Percentiles rank a stretch among this genome's conserved stretches.
Conservation (phyloP, 208 protist species). For the Novymonas esmeraldas region DNA sequence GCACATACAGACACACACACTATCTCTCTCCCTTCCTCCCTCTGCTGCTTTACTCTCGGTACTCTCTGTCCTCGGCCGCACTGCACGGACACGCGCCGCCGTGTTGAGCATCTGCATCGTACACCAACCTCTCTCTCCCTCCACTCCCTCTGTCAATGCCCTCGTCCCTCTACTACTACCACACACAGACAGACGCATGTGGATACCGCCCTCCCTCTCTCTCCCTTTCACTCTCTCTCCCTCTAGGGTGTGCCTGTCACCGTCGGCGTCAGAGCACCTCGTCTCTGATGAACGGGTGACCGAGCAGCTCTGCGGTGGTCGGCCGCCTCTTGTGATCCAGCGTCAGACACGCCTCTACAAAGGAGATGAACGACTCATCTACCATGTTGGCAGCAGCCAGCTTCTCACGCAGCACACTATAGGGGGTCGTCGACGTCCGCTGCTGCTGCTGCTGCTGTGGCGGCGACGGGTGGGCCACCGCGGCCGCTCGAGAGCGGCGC, state of each 20-base stretch:
- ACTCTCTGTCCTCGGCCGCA: too few species aligned
- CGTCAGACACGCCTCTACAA: slow-evolving; percentile 86
- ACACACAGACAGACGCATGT: too few species aligned
- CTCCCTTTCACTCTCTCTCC: neutral
- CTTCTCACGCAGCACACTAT: slow-evolving; percentile 76
- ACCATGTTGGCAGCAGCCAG: slow-evolving; percentile 66
- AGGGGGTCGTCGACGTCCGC: slow-evolving; percentile 40
- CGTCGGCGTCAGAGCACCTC: slow-evolving; percentile 28
- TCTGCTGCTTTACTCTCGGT: too few species aligned
- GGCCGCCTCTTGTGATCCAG: slow-evolving; percentile 86
- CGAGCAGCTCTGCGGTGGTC: slow-evolving; percentile 75
- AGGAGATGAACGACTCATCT: slow-evolving; percentile 84
- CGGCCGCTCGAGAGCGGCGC: slow-evolving; percentile 13
- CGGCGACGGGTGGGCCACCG: neutral
- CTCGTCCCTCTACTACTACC: too few species aligned
- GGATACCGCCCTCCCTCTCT: neutral
- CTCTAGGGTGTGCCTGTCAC: neutral
- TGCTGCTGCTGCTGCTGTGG: too few species aligned
- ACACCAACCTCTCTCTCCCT: too few species aligned
- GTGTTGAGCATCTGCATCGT: too few species aligned
- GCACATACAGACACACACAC: neutral
- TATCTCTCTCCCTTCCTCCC: neutral
- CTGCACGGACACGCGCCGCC: neutral
- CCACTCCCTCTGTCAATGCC: too few species aligned
- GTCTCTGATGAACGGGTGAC: slow-evolving; percentile 86